Conservation (phyloP, 768 basidiomycete genomes). For the Amanita thiersii region DNA sequence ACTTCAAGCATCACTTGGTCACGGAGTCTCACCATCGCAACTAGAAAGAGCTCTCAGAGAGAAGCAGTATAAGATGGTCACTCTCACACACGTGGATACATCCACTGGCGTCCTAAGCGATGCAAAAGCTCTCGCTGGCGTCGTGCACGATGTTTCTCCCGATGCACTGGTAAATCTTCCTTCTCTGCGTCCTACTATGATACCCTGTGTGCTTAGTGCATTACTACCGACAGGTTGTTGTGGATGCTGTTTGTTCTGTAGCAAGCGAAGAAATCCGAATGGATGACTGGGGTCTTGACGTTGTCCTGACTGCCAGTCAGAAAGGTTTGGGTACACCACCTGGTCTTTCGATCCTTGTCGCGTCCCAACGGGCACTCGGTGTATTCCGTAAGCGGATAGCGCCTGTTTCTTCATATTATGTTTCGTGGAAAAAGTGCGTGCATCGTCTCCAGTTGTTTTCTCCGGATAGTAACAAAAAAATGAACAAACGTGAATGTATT, state of each 20-base stretch:
- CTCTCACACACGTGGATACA: slow-evolving; percentile 94
- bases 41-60: slow-evolving; percentile 63
- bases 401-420: slow-evolving; percentile 75
- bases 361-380: slow-evolving; percentile 70
- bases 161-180: slow-evolving; percentile 58
- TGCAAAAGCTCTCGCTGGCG: slow-evolving; percentile 65
- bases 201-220: background rate
- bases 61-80: slow-evolving; percentile 83
- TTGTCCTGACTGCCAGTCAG: slow-evolving; percentile 80
- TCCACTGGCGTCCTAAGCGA: slow-evolving; percentile 86
- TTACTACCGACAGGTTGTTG: slow-evolving; percentile 40
- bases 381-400: slow-evolving; percentile 57
- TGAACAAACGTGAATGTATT: background rate
- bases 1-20: slow-evolving; percentile 76
- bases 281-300: slow-evolving; percentile 90
- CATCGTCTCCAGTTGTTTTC: background rate
- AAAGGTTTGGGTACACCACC: slow-evolving; percentile 94
- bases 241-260: slow-evolving; percentile 96
- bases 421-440: slow-evolving; percentile 75
- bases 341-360: slow-evolving; percentile 81
- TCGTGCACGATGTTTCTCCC: slow-evolving; percentile 72
- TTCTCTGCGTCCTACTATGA: slow-evolving; percentile 7
- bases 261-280: slow-evolving; percentile 93
- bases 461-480: background rate
- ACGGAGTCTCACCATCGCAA: slow-evolving; percentile 50